Percentiles rank a stretch among this genome's conserved stretches.
These are phyloP conservation scores for Apostasia ramifera DNA, from an alignment of 106 monocot species.

Conservation along the genomic window DNA sequence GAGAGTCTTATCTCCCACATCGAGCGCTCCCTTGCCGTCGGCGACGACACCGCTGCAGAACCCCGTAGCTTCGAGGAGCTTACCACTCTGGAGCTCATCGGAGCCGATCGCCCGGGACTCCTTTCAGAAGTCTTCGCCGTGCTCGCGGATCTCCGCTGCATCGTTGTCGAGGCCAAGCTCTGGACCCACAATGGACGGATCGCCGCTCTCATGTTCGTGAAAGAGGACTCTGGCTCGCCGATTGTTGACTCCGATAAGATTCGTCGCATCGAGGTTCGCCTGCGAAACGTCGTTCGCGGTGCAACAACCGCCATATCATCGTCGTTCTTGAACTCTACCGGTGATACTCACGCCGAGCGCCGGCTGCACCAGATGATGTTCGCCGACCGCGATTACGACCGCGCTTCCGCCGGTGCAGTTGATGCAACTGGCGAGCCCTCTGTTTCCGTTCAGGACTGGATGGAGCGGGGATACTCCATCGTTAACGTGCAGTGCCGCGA, in stretches of 20 bases:
- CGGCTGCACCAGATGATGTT: constrained; percentile 61
- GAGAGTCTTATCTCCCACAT: constrained; percentile 33
- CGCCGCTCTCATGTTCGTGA: constrained; percentile 36
- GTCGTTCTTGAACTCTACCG: too few species aligned
- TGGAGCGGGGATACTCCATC: constrained; percentile 34
- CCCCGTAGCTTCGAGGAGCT: constrained; percentile 1
- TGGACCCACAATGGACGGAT: constrained; percentile 60
- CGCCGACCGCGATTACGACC: constrained; percentile 23
- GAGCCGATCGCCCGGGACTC: constrained; percentile 51
- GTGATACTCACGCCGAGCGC: constrained; percentile 25
- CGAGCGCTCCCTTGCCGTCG: constrained; percentile 14
- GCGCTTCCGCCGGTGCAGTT: background rate
- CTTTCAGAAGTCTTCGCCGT: constrained; percentile 63
- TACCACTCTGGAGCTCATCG: constrained; percentile 43
- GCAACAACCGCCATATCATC: constrained; percentile 6
- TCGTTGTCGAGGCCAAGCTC: constrained; percentile 37
- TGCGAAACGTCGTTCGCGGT: constrained; percentile 13
- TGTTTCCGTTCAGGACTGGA: constrained; percentile 36
- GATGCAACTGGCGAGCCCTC: background rate
- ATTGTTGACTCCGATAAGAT: constrained; percentile 22
- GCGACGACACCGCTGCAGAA: background rate
- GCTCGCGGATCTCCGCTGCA: constrained; percentile 41
- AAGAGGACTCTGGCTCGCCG: constrained; percentile 15
- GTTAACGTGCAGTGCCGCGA: constrained; percentile 35
- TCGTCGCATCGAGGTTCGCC: background rate